Base-by-base conservation (phyloP, 192 early-diverging fungal genomes). In the Coemansia sp. region DNA sequence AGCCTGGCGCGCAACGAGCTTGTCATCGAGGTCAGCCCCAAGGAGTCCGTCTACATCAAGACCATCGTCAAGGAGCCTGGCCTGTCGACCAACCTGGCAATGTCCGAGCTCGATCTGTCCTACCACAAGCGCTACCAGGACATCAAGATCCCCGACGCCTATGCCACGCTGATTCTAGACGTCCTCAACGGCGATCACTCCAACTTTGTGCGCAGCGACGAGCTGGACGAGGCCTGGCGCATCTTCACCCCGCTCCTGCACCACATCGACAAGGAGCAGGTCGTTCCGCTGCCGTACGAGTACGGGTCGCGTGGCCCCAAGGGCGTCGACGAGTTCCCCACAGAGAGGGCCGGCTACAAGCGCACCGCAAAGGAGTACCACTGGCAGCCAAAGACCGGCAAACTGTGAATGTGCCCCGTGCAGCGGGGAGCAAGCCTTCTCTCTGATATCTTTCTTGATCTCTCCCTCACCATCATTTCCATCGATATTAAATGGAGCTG, bases 211-310 rank as follows among this genome's bases (percentile, higher is more conserved):
- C 85, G 91, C 44, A 84, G 88, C 67, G 92, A 94, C 74, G 93
- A 95, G 82, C 82, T 98, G 20, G 94, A 95, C 66, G 92, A 88
- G 59, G 94, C 97, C 4, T 98, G 97, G 97, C 90, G 91, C 74
- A 95, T 98, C 50, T 97, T 98, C 68, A 98, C 97, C 0, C 97
- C 97, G 7, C 79, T 97, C 31, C 79, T 98, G 55, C 94, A 97
- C 82, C 74, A 89, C 63, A 93, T 97, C 67, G 93, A 95, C 60
- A 44, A 56, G 11, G 79, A 83, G 50, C 79, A 83, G 75, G 74
- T 89, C 42, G 74, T 81, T 40, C 88, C 92, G 6, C 68, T 87
- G 45, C 84, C 85, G 8, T 97, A 97, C 74, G 72, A 83, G 52
- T 95, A 87, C 70, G 94, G 94, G 6, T 83, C 85, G 45, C 87